Percentiles rank a stretch among this genome's conserved stretches.
Evolutionary conservation across 768 basidiomycete genomes (phyloP).

Genomic region (Lactarius psammicola): DNA sequence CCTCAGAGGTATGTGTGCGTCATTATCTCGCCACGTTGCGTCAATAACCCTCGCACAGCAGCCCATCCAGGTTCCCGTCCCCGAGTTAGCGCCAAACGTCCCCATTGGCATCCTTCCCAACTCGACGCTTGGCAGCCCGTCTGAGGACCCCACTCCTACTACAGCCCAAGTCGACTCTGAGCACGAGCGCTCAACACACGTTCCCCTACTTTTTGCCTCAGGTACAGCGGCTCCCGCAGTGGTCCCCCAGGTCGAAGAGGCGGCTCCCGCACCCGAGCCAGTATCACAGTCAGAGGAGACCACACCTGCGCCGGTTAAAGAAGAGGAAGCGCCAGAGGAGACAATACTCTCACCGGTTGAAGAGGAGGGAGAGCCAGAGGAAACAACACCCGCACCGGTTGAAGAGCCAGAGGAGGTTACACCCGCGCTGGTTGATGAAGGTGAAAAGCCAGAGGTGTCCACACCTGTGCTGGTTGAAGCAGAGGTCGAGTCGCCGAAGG

Average conservation of each 20-base stretch:
- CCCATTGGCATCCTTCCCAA: neutral
- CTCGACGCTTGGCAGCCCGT: neutral
- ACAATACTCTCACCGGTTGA: neutral
- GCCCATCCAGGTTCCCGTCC: neutral
- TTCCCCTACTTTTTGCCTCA: neutral
- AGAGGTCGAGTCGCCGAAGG: slow-evolving; percentile 8
- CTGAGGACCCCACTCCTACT: neutral
- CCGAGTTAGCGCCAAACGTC: neutral
- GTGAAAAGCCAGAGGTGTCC: neutral
- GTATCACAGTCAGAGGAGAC: neutral
- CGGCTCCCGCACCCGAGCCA: slow-evolving; percentile 1
- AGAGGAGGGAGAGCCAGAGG: slow-evolving; percentile 2
- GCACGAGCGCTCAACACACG: slow-evolving; percentile 22
- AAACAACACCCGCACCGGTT: neutral
- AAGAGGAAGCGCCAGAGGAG: slow-evolving; percentile 7
- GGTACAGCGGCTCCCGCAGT: neutral
- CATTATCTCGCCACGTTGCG: neutral
- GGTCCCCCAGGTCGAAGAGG: slow-evolving; percentile 3
- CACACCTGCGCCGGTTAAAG: slow-evolving; percentile 3
- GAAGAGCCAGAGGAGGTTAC: slow-evolving; percentile 4
- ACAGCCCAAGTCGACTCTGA: neutral
- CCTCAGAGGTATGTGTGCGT: slow-evolving; percentile 4
- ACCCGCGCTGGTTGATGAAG: neutral
- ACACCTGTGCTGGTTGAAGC: neutral
- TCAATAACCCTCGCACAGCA: neutral